phyloP scores from a whole-genome alignment of 768 basidiomycete species.

The Basidioascus undulatus region DNA sequence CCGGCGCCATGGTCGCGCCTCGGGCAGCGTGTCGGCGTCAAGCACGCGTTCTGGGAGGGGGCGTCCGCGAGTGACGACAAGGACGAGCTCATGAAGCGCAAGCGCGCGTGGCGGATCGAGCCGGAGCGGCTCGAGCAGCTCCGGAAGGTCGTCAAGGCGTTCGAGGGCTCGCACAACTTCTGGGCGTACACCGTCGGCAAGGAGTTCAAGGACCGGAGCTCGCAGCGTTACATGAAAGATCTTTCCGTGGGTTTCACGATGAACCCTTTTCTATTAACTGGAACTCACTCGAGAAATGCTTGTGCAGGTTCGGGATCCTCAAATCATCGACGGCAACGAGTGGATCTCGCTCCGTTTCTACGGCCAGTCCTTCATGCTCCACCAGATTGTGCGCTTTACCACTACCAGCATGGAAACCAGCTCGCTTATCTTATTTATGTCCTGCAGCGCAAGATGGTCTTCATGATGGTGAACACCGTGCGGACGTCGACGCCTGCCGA shows the following conservation, averaged over 20 bases:
- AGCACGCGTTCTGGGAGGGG: slow-evolving; percentile 12
- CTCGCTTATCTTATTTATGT: slow-evolving; percentile 1
- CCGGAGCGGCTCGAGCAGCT: slow-evolving; percentile 32
- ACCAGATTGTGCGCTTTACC: slow-evolving; percentile 44
- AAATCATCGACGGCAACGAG: slow-evolving; percentile 69
- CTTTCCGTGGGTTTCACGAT: slow-evolving; percentile 42
- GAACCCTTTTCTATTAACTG: neutral
- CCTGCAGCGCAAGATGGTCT: slow-evolving; percentile 85
- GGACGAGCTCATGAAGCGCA: slow-evolving; percentile 4
- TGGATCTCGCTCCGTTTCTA: slow-evolving; percentile 87
- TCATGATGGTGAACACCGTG: slow-evolving; percentile 49
- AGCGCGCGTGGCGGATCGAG: slow-evolving; percentile 35
- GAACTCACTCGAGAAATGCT: neutral
- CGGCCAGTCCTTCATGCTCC: slow-evolving; percentile 96
- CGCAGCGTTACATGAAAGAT: slow-evolving; percentile 64
- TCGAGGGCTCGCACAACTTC: slow-evolving; percentile 81
- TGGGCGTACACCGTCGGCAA: slow-evolving; percentile 88
- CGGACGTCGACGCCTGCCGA: slow-evolving; percentile 62
- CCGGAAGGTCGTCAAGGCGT: slow-evolving; percentile 33
- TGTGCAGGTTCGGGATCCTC: slow-evolving; percentile 51
- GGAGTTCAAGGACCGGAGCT: slow-evolving; percentile 58
- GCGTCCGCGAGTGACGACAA: too few relatives aligned
- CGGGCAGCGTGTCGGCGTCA: slow-evolving; percentile 11
- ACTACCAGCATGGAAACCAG: neutral
- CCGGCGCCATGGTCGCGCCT: slow-evolving; percentile 55